phyloP scores from a whole-genome alignment of 495 filamentous ascomycete genomes.

The Platismatia glauca region DNA sequence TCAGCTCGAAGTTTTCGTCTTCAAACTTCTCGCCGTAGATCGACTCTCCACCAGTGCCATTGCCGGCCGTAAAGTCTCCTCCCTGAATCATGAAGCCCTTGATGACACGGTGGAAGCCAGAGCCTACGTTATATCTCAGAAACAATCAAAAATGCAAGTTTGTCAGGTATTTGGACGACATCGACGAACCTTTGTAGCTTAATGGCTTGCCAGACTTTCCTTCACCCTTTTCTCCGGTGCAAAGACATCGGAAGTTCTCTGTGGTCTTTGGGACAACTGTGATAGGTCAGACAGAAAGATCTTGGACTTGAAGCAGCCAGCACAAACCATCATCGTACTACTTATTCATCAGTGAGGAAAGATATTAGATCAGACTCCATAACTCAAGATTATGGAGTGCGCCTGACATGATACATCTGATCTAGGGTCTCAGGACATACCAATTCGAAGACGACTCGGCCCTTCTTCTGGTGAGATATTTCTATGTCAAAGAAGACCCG shows the following conservation, averaged over 20 bases:
- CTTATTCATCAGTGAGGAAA: slow-evolving; percentile 4
- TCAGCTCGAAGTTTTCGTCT: slow-evolving; percentile 90
- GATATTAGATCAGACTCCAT: slow-evolving; percentile 1
- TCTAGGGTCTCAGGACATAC: slow-evolving; percentile 34
- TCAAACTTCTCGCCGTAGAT: slow-evolving; percentile 98
- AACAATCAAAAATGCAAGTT: neutral
- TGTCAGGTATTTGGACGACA: neutral
- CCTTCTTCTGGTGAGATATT: slow-evolving; percentile 59
- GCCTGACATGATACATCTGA: neutral
- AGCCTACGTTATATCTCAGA: slow-evolving; percentile 38
- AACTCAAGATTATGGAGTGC: slow-evolving; percentile 7
- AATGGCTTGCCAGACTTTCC: slow-evolving; percentile 80
- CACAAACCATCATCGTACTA: slow-evolving; percentile 66
- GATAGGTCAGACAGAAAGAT: slow-evolving; percentile 6
- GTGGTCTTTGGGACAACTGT: slow-evolving; percentile 82
- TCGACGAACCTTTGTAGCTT: slow-evolving; percentile 47
- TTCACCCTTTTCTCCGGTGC: slow-evolving; percentile 84
- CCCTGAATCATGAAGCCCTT: slow-evolving; percentile 99
- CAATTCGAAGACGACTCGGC: slow-evolving; percentile 75
- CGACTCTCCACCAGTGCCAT: slow-evolving; percentile 93
- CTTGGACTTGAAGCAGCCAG: slow-evolving; percentile 1
- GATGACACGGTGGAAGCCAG: slow-evolving; percentile 92
- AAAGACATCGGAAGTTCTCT: slow-evolving; percentile 91
- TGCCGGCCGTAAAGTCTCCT: slow-evolving; percentile 93
- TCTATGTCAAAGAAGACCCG: slow-evolving; percentile 86